Evolutionary conservation across 352 stramenopile genomes (phyloP).

Genomic region (Pythium scleroteichum): DNA sequence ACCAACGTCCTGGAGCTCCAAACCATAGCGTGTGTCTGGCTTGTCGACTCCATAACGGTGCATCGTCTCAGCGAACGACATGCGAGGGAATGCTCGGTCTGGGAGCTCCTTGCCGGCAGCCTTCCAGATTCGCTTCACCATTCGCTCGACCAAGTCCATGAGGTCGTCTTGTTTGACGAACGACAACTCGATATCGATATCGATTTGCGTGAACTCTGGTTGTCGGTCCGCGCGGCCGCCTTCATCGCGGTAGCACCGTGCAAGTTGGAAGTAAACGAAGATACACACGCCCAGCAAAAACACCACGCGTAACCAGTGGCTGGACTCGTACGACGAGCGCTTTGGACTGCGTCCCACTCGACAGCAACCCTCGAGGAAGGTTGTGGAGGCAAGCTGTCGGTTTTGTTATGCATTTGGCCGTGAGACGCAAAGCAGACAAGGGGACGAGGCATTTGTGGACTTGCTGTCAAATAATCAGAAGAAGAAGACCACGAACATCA

Average conservation of each 20-base stretch:
- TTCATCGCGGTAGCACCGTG: conserved; percentile 90
- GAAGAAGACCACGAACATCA: no score
- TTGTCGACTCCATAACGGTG: conserved; percentile 85
- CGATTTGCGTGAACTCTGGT: conserved; percentile 91
- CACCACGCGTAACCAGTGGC: no score
- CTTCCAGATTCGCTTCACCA: conserved; percentile 72
- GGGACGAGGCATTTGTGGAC: no score
- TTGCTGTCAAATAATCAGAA: no score
- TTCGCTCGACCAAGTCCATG: conserved; percentile 71
- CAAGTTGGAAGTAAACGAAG: conserved; percentile 93
- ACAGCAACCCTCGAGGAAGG: no score
- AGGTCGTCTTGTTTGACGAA: conserved; percentile 78
- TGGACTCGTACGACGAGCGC: no score
- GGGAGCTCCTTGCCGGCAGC: conserved; percentile 47
- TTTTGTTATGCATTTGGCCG: no score
- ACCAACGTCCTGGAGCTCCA: conserved; percentile 66
- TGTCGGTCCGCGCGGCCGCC: conserved; percentile 85
- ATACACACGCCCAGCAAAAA: no score
- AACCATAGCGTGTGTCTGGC: conserved; percentile 76
- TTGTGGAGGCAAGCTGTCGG: no score
- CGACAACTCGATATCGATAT: conserved; percentile 91
- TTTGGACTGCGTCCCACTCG: no score
- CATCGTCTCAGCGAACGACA: conserved; percentile 80
- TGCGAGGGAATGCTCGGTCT: conserved; percentile 48
- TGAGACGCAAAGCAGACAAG: no score